Evolutionary conservation across 2,329 filamentous ascomycete genomes (phyloP).

Genomic region (Ilyonectria robusta): DNA sequence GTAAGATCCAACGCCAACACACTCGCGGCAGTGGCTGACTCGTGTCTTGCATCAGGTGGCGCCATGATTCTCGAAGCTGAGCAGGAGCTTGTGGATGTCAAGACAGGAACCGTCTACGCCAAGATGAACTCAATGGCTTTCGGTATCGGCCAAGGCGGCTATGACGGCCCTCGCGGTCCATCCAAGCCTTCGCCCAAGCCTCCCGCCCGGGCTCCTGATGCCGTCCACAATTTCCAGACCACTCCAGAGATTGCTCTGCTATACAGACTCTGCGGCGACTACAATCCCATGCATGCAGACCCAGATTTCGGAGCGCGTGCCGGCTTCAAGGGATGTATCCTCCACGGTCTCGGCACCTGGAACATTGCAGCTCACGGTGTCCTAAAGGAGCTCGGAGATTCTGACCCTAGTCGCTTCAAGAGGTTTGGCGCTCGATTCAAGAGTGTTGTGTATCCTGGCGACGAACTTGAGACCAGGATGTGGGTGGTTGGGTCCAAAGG

Average conservation of each 20-base stretch:
- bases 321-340: conserved; percentile 61
- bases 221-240: conserved; percentile 55
- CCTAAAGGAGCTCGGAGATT: conserved; percentile 56
- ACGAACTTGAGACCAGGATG: conserved; percentile 59
- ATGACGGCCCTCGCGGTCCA: conserved; percentile 58
- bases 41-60: conserved; percentile 44
- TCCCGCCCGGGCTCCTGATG: conserved; percentile 55
- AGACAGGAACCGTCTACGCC: conserved; percentile 55
- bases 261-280: conserved; percentile 63
- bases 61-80: conserved; percentile 60
- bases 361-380: conserved; percentile 62
- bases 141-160: conserved; percentile 62
- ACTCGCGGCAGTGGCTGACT: background rate
- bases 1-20: conserved; percentile 13
- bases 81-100: conserved; percentile 56
- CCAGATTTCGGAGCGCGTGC: conserved; percentile 58
- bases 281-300: conserved; percentile 63
- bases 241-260: conserved; percentile 57
- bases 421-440: conserved; percentile 62
- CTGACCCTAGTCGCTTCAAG: conserved; percentile 57
- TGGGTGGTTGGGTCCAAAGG: conserved; percentile 54
- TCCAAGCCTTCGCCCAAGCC: conserved; percentile 49
- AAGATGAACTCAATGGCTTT: conserved; percentile 58
- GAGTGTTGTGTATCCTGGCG: conserved; percentile 62
- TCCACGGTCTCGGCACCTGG: conserved; percentile 64